Evolutionary conservation across 2,329 filamentous ascomycete genomes (phyloP).

Genomic region (Helminthosporium solani): DNA sequence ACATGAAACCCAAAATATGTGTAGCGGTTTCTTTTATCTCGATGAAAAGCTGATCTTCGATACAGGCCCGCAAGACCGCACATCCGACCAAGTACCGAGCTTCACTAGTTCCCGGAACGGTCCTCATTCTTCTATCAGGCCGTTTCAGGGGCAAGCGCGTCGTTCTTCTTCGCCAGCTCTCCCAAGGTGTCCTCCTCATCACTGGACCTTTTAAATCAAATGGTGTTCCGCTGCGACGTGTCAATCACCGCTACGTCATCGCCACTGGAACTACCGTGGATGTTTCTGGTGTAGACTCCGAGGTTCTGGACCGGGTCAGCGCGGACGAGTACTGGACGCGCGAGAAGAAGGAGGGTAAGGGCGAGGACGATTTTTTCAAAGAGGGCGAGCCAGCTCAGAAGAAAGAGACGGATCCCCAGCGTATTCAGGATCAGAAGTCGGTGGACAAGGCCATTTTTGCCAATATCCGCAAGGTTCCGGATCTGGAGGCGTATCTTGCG

Average conservation of each 20-base stretch:
- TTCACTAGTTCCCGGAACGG: slow-evolving; percentile 86
- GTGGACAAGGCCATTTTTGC: slow-evolving; percentile 92
- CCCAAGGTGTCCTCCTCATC: slow-evolving; percentile 95
- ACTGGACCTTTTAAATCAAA: slow-evolving; percentile 99
- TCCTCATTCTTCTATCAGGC: slow-evolving; percentile 97
- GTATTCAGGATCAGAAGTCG: slow-evolving; percentile 96
- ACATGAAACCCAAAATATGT: background rate
- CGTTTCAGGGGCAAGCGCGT: slow-evolving; percentile 99
- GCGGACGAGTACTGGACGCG: slow-evolving; percentile 87
- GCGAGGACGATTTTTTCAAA: slow-evolving; percentile 98
- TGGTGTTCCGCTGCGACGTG: slow-evolving; percentile 90
- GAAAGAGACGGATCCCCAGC: slow-evolving; percentile 89
- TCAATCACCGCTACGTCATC: slow-evolving; percentile 91
- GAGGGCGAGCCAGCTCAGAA: slow-evolving; percentile 80
- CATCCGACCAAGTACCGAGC: slow-evolving; percentile 84
- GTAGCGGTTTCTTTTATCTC: background rate
- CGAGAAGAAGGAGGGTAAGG: slow-evolving; percentile 90
- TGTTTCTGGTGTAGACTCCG: slow-evolving; percentile 73
- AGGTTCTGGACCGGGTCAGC: slow-evolving; percentile 73
- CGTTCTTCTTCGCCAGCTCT: slow-evolving; percentile 92
- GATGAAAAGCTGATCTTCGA: background rate
- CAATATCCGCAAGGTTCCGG: slow-evolving; percentile 94
- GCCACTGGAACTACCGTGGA: slow-evolving; percentile 83
- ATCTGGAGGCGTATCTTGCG: slow-evolving; percentile 87
- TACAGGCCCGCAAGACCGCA: slow-evolving; percentile 72